A percentile compares a stretch with the other conserved stretches of the same genome.
Evolutionary conservation across 345 rosid species (phyloP).

Genomic region (Sonneratia alba): DNA sequence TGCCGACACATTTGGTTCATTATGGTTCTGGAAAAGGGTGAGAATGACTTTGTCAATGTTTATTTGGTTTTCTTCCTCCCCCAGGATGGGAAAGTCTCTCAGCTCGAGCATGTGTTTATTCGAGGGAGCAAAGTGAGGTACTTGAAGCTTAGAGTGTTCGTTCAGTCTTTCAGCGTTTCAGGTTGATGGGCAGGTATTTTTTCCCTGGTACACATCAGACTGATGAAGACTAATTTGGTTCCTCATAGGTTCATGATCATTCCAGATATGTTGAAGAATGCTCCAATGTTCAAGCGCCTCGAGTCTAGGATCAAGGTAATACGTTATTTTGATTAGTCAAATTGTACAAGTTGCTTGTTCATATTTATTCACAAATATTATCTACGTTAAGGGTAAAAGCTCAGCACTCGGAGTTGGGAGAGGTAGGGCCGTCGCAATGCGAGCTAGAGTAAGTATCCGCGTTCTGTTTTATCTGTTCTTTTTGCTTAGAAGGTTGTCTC

Average conservation of each 20-base stretch:
- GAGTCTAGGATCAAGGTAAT: too few species aligned
- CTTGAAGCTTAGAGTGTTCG: not conserved
- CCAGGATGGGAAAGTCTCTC: constrained; percentile 93
- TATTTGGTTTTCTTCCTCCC: not conserved
- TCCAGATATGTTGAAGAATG: too few species aligned
- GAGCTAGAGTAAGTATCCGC: constrained; percentile 27
- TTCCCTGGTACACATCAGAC: too few species aligned
- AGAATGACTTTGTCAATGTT: not conserved
- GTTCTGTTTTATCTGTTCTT: too few species aligned
- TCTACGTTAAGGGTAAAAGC: constrained; percentile 8
- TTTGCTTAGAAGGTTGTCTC: too few species aligned
- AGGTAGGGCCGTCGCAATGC: constrained; percentile 38
- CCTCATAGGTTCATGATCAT: too few species aligned
- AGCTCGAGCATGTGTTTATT: constrained; percentile 92
- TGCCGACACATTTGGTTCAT: not conserved
- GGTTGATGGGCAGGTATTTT: too few species aligned
- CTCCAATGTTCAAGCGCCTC: too few species aligned
- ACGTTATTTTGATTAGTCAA: too few species aligned
- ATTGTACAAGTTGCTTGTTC: too few species aligned
- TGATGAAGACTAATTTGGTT: too few species aligned
- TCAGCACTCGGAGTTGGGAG: constrained; percentile 39
- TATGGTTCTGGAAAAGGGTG: not conserved
- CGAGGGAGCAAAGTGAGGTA: constrained; percentile 99
- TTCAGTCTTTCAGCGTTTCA: not conserved
- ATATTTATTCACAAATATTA: not conserved